Base-by-base conservation (phyloP, 2,329 filamentous ascomycete species). In the Apiospora koreana region DNA sequence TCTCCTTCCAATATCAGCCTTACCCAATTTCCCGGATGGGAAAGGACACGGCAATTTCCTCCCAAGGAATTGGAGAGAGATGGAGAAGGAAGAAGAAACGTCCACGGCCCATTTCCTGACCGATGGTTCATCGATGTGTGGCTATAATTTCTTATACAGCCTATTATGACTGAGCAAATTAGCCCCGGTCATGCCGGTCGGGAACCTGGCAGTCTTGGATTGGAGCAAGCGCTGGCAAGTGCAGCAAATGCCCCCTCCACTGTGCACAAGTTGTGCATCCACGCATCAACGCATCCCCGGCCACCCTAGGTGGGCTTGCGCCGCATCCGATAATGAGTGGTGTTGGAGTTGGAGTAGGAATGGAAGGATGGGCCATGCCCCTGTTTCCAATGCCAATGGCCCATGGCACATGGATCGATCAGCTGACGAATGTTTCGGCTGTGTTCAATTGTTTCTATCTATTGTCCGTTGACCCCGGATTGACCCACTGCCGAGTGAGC, bases 131-230 rank as follows among this genome's bases (percentile, higher is more conserved):
- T 58, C 28, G 25, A 58, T 58, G 28, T 9, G 54, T 62, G 54
- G 54, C 54, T 38, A 62, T 23, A n/a, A 62, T 54, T 48, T 58
- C 54, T 38, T 38, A 38, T 62, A 62, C 54, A 62, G 54, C 54
- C 54, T 62, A 62, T 62, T 62, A 38, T 62, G 31, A 62, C 31
- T 62, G 54, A 38, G 28, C 54, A 62, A 62, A 62, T 62, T 62
- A 62, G 54, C 54, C 54, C 54, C 54, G 54, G 54, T 62, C 54
- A 62, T 62, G 54, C 54, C 54, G 54, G 54, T 62, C 54, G 54
- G 50, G 54, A n/a, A 62, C 54, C 54, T 62, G 54, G 31, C 31
- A 62, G 28, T 21, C 28, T 62, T 10, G 28, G 28, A 62, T 62
- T 38, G 54, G 54, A 62, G 54, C 54, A 38, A 38, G 54, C 38